These are phyloP conservation scores for Eimeria brunetti DNA, from an alignment of 169 alveolate species.

Conservation along the genomic window DNA sequence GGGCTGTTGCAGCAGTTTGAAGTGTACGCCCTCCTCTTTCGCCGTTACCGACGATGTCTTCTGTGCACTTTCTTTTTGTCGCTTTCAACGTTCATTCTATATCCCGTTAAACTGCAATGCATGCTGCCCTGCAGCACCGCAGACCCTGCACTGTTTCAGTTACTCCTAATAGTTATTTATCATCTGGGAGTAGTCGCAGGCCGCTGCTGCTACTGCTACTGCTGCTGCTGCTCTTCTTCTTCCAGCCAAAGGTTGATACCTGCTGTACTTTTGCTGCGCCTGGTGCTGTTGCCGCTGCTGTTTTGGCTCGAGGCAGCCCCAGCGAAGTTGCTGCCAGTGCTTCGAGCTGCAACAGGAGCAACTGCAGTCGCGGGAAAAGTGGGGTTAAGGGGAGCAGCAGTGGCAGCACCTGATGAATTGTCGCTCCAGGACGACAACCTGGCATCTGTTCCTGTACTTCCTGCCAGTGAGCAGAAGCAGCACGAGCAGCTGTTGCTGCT, in stretches of 20 bases:
- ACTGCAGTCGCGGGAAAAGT: neutral
- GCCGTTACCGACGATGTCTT: constrained; percentile 39
- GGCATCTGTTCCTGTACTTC: neutral
- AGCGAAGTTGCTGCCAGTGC: neutral
- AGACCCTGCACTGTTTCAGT: constrained; percentile 62
- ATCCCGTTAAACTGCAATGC: constrained; percentile 52
- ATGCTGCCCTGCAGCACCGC: constrained; percentile 46
- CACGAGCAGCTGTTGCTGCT: neutral
- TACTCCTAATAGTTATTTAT: constrained; percentile 63
- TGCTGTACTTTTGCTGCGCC: constrained; percentile 60
- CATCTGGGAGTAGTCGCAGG: constrained; percentile 66
- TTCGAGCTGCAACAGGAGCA: constrained; percentile 25
- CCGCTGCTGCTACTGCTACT: constrained; percentile 63
- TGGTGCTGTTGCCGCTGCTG: constrained; percentile 40
- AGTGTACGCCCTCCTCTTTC: neutral
- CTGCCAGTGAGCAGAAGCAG: constrained; percentile 6
- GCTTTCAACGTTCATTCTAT: constrained; percentile 45
- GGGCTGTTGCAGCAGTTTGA: neutral
- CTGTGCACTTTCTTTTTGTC: constrained; percentile 55
- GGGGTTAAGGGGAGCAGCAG: neutral
- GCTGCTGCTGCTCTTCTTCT: constrained; percentile 52
- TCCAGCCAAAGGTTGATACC: constrained; percentile 17
- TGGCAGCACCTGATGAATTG: neutral
- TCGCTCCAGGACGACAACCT: neutral
- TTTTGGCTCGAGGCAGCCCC: constrained; percentile 50